Evolutionary conservation across 352 stramenopile species (phyloP).

Genomic region (Phytophthora quininea): DNA sequence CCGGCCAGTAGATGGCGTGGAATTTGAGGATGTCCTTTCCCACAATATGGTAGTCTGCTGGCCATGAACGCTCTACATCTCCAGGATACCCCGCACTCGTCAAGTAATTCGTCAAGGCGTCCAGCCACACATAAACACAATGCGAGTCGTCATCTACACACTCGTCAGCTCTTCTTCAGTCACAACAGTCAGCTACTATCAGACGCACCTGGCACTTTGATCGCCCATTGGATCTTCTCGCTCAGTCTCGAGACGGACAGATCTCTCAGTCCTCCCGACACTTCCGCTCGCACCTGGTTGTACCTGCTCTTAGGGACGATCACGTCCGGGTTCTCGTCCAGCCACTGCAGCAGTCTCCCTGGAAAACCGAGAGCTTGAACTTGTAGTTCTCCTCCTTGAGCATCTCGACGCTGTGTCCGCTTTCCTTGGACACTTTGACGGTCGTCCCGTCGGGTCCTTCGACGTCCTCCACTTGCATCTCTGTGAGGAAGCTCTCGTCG

Average conservation of each 20-base stretch:
- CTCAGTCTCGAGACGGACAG: slow-evolving; percentile 97
- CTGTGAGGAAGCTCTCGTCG: slow-evolving; percentile 98
- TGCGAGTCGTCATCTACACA: slow-evolving; percentile 81
- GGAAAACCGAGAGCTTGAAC: slow-evolving; percentile 95
- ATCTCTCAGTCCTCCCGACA: slow-evolving; percentile 93
- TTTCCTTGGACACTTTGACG: slow-evolving; percentile 88
- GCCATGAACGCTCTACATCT: slow-evolving; percentile 52
- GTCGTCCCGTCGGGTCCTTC: slow-evolving; percentile 40
- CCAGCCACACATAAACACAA: slow-evolving; percentile 99
- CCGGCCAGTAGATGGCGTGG: slow-evolving; percentile 99
- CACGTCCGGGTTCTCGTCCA: slow-evolving; percentile 87
- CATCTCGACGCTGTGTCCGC: slow-evolving; percentile 93
- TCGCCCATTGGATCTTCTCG: slow-evolving; percentile 96
- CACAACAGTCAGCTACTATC: too few relatives aligned
- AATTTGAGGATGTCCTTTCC: slow-evolving; percentile 99
- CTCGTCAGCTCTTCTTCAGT: too few relatives aligned
- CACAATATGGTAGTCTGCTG: slow-evolving; percentile 92
- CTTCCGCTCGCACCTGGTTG: slow-evolving; percentile 92
- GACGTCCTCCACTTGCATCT: slow-evolving; percentile 94
- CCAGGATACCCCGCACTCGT: slow-evolving; percentile 94
- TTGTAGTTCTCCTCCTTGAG: slow-evolving; percentile 99
- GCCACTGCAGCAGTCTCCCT: slow-evolving; percentile 91
- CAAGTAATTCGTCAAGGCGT: slow-evolving; percentile 99
- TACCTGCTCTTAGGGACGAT: slow-evolving; percentile 90
- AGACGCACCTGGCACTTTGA: slow-evolving; percentile 94